Evolutionary conservation across 2,329 filamentous ascomycete species (phyloP), one percentile per base, ranked within the genome.

Genomic region (Fusarium anguioides): DNA sequence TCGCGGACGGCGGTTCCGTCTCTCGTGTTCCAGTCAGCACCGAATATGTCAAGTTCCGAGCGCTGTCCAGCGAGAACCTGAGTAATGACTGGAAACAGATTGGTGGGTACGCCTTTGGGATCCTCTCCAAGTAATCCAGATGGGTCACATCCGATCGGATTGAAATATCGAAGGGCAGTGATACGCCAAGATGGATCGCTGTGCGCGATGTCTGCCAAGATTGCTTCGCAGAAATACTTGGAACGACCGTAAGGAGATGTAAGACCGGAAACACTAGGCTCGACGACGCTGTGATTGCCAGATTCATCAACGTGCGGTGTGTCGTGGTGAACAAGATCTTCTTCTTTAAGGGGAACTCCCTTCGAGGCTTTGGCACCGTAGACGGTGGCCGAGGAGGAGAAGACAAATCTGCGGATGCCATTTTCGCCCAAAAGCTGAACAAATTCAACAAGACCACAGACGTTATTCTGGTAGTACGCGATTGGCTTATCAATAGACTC

Each of bases 1-100:
- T 91, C 89, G 36, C 89, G 85, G 37, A 91, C 82, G 4, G 87
- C 87, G 1, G 88, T 90, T n/a, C 89, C 88, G 68, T 91, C 89
- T 6, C 81, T 79, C 0, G 89, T 91, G 58, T 87, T 82, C 83
- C 88, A 91, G 75, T 91, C 87, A 3, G 81, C 82, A 12, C 89
- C 89, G 67, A 88, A 91, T 54, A 91, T 84, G 47, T 86, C 81
- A 21, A 90, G 79, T 41, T 83, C 80, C 6, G 80, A 71, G 45
- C 82, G 81, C 33, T 81, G 76, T 3, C 88, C 87, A 0, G 83
- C 86, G 70, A 90, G 80, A 9, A 89, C 87, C 51, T 87, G 85
- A 46, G 87, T 82, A 37, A 91, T 84, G 8, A 90, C 85, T 0
- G 88, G 89, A 63, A 90, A 85, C 35, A 91, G 81, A 72, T 91